Conservation (phyloP, 805 yeast species). For the Sugiyamaella lignohabitans region DNA sequence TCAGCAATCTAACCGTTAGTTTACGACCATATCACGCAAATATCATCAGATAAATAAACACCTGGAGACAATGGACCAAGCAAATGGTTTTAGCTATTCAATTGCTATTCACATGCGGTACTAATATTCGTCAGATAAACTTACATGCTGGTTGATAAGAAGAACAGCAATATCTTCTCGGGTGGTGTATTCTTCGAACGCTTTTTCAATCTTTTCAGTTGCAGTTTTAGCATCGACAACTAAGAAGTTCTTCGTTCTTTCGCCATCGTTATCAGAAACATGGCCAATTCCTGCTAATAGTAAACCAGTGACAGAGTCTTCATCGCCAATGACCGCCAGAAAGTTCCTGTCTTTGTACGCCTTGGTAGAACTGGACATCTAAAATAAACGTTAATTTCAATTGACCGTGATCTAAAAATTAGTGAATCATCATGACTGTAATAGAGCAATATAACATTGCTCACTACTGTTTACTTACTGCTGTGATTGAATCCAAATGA, state of each 20-base stretch:
- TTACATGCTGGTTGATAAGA: conserved; percentile 78
- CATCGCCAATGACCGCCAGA: conserved; percentile 94
- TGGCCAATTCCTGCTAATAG: conserved; percentile 94
- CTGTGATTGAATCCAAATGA: no score
- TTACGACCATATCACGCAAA: not conserved
- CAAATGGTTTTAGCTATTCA: no score
- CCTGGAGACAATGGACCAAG: no score
- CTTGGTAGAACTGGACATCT: conserved; percentile 1
- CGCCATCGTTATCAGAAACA: conserved; percentile 45
- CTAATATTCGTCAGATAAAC: no score
- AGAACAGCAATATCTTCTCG: conserved; percentile 91
- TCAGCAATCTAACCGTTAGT: conserved; percentile 57
- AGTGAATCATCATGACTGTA: no score
- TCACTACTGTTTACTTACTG: no score
- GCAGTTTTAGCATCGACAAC: conserved; percentile 76
- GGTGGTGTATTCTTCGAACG: conserved; percentile 68
- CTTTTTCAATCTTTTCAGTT: conserved; percentile 64
- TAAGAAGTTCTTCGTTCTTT: conserved; percentile 68
- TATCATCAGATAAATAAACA: no score
- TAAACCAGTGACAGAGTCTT: conserved; percentile 95
- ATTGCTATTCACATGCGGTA: no score
- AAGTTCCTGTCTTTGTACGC: conserved; percentile 54
- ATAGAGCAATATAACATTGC: no score
- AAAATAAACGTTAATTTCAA: no score
- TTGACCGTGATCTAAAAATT: no score